Base-by-base conservation (phyloP, 2,329 filamentous ascomycete species). In the Hymenoscyphus scutula region DNA sequence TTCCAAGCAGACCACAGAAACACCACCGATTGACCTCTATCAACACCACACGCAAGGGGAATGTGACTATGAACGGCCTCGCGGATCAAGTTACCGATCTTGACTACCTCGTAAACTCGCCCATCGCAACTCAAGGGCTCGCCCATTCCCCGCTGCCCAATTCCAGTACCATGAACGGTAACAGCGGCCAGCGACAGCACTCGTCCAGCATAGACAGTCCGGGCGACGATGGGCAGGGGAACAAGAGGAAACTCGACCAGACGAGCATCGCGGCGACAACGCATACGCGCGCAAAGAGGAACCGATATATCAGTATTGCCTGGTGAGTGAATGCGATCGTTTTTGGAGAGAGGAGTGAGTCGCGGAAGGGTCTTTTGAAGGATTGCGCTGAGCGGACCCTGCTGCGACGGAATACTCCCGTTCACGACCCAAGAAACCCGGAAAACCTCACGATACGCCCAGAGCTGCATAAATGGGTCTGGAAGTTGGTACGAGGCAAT, bases 271-370 rank as follows among this genome's bases (percentile, higher is more conserved):
- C 27, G 17, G 19, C 45, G 17, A 64, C 59, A 32, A 60, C 64
- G 45, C 73, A 75, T 62, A 73, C 73, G 8, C 68, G 73, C 53
- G 71, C 73, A 25, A 74, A 75, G 63, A 69, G 73, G 60, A 75
- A 74, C 65, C 65, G 74, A 64, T 75, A 75, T 64, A 75, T 75
- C 54, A 72, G 71, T 19, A 75, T 75, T 60, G 74, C 74, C 27
- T 75, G 74, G 73, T 75, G 66, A 27, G 70, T 70, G 45, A 38
- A 32, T 53, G 8, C 5, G 17, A 37, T 51, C 15, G 45, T 51
- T 51, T 51, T 51, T 23, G 45, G 23, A 23, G 45, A 51, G 13
- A 2, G 23, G 13, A 17, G 7, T 48, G n/a, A 19, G 41, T 19
- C 3, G 41, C n/a, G 23, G 45, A 51, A 19, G 45, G 41, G 41